A percentile compares a stretch with the other conserved stretches of the same genome.
phyloP scores from a whole-genome alignment of 139 green algal species.

The Micractinium sp. region DNA sequence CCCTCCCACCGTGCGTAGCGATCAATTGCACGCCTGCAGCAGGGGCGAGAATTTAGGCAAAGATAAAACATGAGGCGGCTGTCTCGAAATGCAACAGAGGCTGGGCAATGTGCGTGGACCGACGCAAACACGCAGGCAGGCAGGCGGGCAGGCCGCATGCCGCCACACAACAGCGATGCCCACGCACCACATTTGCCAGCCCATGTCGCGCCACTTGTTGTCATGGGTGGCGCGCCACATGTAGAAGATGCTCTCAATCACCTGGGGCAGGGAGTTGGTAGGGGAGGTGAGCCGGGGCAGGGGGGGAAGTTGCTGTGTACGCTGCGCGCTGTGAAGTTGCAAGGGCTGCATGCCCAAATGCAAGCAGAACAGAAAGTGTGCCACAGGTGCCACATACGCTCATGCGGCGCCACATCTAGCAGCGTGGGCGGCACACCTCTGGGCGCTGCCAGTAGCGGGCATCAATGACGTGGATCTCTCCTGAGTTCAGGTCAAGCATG shows the following conservation, averaged over 20 bases:
- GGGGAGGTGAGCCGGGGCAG: no score
- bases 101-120: no score
- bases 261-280: not conserved
- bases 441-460: slow-evolving; percentile 70
- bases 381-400: not conserved
- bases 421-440: slow-evolving; percentile 47
- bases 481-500: slow-evolving; percentile 38
- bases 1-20: slow-evolving; percentile 53
- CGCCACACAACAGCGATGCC: not conserved
- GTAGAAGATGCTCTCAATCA: slow-evolving; percentile 72
- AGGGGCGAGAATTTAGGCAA: not conserved
- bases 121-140: no score
- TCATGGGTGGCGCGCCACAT: slow-evolving; percentile 74
- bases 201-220: slow-evolving; percentile 68
- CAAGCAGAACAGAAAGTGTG: no score
- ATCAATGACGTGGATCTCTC: slow-evolving; percentile 44
- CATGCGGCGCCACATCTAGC: not conserved
- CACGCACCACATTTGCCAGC: slow-evolving; percentile 69
- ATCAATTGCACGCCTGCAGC: slow-evolving; percentile 61
- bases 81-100: no score
- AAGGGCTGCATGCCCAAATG: not conserved
- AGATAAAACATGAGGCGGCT: not conserved
- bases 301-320: not conserved
- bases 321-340: not conserved
- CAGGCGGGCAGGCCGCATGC: not conserved